These are phyloP conservation scores for Penicillium occitanis DNA, from an alignment of 2,329 filamentous ascomycete species.

Conservation along the genomic window DNA sequence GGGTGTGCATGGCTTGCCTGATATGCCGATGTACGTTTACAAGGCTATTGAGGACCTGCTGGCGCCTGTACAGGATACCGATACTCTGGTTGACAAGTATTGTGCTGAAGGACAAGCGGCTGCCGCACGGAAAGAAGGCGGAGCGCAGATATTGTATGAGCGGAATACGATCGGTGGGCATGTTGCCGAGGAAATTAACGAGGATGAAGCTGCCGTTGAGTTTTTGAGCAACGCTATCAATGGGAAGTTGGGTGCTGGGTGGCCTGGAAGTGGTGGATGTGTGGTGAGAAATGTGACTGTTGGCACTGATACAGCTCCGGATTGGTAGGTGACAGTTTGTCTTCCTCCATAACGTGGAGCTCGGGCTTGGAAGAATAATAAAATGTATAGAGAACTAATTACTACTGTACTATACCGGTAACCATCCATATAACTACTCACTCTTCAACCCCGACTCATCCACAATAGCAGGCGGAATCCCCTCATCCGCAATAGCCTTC, in stretches of 20 bases:
- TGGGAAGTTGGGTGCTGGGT: constrained; percentile 2
- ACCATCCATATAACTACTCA: neutral
- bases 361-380: too few species aligned
- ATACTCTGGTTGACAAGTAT: constrained; percentile 14
- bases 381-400: too few species aligned
- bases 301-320: constrained; percentile 12
- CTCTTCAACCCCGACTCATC: neutral
- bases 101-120: neutral
- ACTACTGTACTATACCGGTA: too few species aligned
- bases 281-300: constrained; percentile 15
- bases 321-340: constrained; percentile 6
- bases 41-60: constrained; percentile 16
- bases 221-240: constrained; percentile 12
- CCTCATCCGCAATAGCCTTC: constrained; percentile 34
- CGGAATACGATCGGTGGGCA: constrained; percentile 17
- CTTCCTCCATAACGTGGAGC: too few species aligned
- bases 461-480: constrained; percentile 20
- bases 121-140: neutral
- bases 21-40: constrained; percentile 14
- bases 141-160: constrained; percentile 16
- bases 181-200: constrained; percentile 1
- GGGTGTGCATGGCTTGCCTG: constrained; percentile 13
- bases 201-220: neutral
- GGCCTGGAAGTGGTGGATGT: constrained; percentile 12
- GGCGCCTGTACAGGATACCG: neutral